Percentiles rank a stretch among this genome's conserved stretches.
phyloP scores from a whole-genome alignment of 2,329 filamentous ascomycete genomes.

The Pyrenochaeta sp. region DNA sequence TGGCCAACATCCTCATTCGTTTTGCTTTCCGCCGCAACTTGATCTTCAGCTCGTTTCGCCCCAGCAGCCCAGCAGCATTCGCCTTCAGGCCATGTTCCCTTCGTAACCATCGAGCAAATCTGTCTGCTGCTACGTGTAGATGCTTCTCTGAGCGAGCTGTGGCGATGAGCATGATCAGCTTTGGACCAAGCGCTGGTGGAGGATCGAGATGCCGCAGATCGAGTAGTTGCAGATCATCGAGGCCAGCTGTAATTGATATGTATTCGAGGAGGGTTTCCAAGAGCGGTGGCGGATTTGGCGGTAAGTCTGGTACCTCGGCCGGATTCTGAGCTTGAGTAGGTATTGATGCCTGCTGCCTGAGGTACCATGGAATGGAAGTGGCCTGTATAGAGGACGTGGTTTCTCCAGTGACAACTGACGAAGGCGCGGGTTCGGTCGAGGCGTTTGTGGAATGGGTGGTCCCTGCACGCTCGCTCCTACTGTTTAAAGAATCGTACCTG shows the following conservation, averaged over 20 bases:
- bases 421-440: conserved; percentile 5
- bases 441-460: not conserved
- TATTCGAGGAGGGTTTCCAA: conserved; percentile 78
- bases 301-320: conserved; percentile 70
- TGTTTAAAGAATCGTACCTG: conserved; percentile 20
- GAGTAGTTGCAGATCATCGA: conserved; percentile 81
- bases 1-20: conserved; percentile 81
- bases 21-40: conserved; percentile 83
- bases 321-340: conserved; percentile 55
- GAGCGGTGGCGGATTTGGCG: conserved; percentile 74
- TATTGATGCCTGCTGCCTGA: conserved; percentile 61
- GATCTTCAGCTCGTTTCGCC: conserved; percentile 88
- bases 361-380: conserved; percentile 77
- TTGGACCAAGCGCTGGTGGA: conserved; percentile 84
- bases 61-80: conserved; percentile 85
- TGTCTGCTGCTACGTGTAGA: conserved; percentile 87
- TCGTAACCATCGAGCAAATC: conserved; percentile 86
- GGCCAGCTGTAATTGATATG: conserved; percentile 82
- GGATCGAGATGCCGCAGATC: conserved; percentile 87
- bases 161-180: conserved; percentile 90
- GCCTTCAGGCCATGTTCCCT: conserved; percentile 76
- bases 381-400: conserved; percentile 11
- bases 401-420: not conserved
- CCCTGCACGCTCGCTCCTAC: not conserved
- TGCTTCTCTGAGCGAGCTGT: conserved; percentile 93